These are phyloP conservation scores for Chaetomium fimeti DNA, from an alignment of 495 filamentous ascomycete genomes.

Conservation along the genomic window DNA sequence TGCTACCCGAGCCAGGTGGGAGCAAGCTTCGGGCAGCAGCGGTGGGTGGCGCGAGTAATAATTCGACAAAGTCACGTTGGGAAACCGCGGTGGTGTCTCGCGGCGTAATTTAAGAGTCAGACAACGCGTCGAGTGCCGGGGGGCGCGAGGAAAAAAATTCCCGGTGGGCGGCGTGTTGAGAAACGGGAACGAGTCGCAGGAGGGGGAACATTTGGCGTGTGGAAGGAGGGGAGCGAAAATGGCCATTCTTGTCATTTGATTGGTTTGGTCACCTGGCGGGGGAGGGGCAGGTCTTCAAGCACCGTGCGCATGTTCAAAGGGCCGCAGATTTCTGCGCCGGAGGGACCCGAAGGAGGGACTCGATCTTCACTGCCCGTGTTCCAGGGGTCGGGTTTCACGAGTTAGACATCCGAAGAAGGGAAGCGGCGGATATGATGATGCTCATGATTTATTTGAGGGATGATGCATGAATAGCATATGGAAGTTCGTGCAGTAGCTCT, in stretches of 20 bases:
- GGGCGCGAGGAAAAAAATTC: slow-evolving; percentile 18
- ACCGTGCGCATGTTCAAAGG: neutral
- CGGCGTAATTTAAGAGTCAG: neutral
- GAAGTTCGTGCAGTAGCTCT: too few species aligned
- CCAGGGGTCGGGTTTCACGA: too few species aligned
- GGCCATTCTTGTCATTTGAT: slow-evolving; percentile 24
- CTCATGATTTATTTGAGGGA: too few species aligned
- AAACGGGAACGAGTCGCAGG: slow-evolving; percentile 14
- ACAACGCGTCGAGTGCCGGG: slow-evolving; percentile 18
- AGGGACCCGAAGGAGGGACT: neutral
- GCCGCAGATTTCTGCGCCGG: neutral
- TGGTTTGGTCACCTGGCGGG: slow-evolving; percentile 18
- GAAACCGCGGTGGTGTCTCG: neutral
- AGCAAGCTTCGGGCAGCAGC: slow-evolving; percentile 17
- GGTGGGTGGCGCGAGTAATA: neutral
- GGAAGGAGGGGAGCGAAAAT: slow-evolving; percentile 23
- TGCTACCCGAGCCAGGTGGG: slow-evolving; percentile 21
- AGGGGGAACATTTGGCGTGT: slow-evolving; percentile 19
- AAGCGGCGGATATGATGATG: too few species aligned
- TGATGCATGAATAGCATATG: too few species aligned
- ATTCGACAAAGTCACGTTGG: neutral
- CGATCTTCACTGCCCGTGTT: neutral
- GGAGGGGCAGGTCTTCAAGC: slow-evolving; percentile 21
- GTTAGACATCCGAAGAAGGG: too few species aligned
- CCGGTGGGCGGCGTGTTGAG: slow-evolving; percentile 14